Evolutionary conservation across 1,284 basidiomycete species (phyloP).

Genomic region (Ustilago sp.): DNA sequence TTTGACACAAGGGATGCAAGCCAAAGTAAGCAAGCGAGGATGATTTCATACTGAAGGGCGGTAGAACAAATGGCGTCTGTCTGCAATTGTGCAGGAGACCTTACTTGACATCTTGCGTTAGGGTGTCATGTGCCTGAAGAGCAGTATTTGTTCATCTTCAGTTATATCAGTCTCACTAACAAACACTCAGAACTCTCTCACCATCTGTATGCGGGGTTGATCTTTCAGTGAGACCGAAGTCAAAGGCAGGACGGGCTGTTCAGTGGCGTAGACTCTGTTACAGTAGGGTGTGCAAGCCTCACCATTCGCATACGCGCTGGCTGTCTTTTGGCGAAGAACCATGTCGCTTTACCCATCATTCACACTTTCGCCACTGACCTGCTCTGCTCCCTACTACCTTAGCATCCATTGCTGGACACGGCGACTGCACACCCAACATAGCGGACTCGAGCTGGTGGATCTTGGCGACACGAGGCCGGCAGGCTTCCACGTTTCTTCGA

Average conservation of each 20-base stretch:
- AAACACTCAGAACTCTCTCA: neutral
- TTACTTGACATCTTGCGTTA: constrained; percentile 3
- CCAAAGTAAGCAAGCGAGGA: neutral
- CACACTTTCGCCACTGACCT: neutral
- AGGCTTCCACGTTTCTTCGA: neutral
- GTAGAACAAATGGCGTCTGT: neutral
- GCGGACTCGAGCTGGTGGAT: neutral
- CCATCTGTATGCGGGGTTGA: neutral
- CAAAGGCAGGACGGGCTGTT: neutral
- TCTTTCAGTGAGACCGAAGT: neutral
- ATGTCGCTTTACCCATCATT: neutral
- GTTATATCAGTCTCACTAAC: neutral
- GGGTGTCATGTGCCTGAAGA: constrained; percentile 1
- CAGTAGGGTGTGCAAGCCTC: neutral
- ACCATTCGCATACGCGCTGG: neutral
- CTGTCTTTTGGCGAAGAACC: neutral
- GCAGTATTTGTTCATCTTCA: neutral
- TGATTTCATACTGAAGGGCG: neutral
- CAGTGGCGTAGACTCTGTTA: neutral
- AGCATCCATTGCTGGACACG: neutral
- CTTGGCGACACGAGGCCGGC: neutral
- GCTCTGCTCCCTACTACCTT: neutral
- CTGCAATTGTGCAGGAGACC: neutral
- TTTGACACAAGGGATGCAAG: neutral
- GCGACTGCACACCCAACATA: neutral